Evolutionary conservation across 2,329 filamentous ascomycete genomes (phyloP).

Genomic region (Colletotrichum godetiae): DNA sequence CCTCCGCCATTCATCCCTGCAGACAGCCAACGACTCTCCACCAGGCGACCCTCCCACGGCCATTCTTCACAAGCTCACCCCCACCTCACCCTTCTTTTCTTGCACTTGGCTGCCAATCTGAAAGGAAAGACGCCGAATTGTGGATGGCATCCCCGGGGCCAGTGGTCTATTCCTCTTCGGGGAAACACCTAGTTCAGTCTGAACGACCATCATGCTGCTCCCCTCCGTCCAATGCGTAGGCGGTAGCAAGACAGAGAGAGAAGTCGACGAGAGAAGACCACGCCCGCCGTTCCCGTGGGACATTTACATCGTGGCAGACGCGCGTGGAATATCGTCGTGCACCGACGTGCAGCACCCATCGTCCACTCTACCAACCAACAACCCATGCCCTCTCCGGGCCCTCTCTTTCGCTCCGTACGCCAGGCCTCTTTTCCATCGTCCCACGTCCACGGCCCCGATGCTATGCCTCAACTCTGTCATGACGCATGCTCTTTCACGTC

Average conservation of each 20-base stretch:
- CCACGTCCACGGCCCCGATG: not conserved
- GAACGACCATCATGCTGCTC: slow-evolving; percentile 9
- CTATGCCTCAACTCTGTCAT: slow-evolving; percentile 4
- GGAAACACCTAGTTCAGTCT: not conserved
- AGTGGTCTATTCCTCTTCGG: slow-evolving; percentile 5
- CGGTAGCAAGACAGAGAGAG: not conserved
- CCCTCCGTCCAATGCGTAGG: not conserved
- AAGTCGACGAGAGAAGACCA: not conserved
- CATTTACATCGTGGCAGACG: slow-evolving; percentile 22
- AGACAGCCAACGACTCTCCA: slow-evolving; percentile 2
- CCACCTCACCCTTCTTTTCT: not conserved
- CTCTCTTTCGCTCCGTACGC: not conserved
- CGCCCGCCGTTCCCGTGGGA: slow-evolving; percentile 14
- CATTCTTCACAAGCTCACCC: slow-evolving; percentile 10
- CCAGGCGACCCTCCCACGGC: not conserved
- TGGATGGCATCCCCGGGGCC: slow-evolving; percentile 1
- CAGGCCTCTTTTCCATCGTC: slow-evolving; percentile 17
- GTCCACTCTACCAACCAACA: not conserved
- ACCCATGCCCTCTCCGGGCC: not conserved
- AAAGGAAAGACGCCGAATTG: not conserved
- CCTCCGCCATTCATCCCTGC: slow-evolving; percentile 33
- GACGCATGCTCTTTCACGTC: slow-evolving; percentile 5
- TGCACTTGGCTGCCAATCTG: not conserved
- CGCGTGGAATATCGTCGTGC: slow-evolving; percentile 27
- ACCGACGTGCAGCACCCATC: not conserved